Percentiles rank a stretch among this genome's conserved stretches.
These are phyloP conservation scores for Colletotrichum orbiculare DNA, from an alignment of 2,329 filamentous ascomycete genomes.

Conservation along the genomic window DNA sequence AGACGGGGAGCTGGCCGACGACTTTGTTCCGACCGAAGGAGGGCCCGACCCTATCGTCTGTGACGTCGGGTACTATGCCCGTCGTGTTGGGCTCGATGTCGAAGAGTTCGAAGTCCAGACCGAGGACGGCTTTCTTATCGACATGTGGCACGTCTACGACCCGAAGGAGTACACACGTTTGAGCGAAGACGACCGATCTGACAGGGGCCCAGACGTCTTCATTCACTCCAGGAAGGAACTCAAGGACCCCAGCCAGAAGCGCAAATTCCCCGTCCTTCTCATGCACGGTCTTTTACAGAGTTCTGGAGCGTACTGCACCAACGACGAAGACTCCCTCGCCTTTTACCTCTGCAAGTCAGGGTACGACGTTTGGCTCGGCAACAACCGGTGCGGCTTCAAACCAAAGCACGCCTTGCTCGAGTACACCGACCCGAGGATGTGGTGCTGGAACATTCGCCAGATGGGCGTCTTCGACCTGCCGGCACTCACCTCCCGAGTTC, in stretches of 20 bases:
- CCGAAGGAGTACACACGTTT: constrained; percentile 75
- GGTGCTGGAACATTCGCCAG: constrained; percentile 95
- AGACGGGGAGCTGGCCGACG: constrained; percentile 59
- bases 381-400: constrained; percentile 88
- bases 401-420: constrained; percentile 79
- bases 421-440: constrained; percentile 87
- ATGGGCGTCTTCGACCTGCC: constrained; percentile 92
- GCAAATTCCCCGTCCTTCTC: constrained; percentile 84
- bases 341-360: constrained; percentile 93
- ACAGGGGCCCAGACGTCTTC: constrained; percentile 73
- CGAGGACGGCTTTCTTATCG: constrained; percentile 92
- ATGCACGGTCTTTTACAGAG: constrained; percentile 92
- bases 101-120: constrained; percentile 89
- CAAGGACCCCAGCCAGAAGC: constrained; percentile 54
- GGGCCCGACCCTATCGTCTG: constrained; percentile 82
- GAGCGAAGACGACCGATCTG: constrained; percentile 58
- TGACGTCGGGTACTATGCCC: constrained; percentile 87
- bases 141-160: constrained; percentile 90
- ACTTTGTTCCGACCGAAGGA: constrained; percentile 81
- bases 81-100: constrained; percentile 86
- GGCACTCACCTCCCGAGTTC: constrained; percentile 81
- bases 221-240: constrained; percentile 52
- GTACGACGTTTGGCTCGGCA: constrained; percentile 95
- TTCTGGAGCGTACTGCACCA: constrained; percentile 87
- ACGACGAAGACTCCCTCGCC: constrained; percentile 88